These are phyloP conservation scores for Coemansia sp. DNA, from an alignment of 192 early-diverging fungal genomes.

Conservation along the genomic window DNA sequence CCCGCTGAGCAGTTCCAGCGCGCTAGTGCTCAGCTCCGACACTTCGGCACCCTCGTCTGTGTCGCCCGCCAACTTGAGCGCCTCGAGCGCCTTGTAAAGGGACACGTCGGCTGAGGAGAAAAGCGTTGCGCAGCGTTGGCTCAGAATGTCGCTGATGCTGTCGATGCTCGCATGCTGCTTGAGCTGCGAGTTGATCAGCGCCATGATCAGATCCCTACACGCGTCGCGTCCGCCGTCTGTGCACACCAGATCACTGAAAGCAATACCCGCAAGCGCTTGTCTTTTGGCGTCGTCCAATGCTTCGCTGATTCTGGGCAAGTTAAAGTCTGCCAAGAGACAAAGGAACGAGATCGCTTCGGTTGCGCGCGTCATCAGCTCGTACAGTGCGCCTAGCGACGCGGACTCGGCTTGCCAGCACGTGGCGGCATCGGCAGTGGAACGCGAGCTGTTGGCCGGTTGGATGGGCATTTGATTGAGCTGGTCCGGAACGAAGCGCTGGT, in stretches of 20 bases:
- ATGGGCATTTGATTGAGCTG: constrained; percentile 57
- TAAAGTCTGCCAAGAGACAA: constrained; percentile 65
- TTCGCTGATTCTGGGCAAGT: constrained; percentile 59
- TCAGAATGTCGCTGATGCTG: constrained; percentile 64
- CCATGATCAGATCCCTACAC: constrained; percentile 65
- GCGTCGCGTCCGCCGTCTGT: constrained; percentile 58
- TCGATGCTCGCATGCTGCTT: constrained; percentile 58
- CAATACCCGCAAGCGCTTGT: constrained; percentile 52
- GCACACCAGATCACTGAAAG: constrained; percentile 63
- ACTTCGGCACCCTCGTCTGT: constrained; percentile 54
- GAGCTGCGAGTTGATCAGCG: constrained; percentile 65
- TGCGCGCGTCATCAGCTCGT: constrained; percentile 60
- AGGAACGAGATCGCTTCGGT: constrained; percentile 72
- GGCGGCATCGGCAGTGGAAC: constrained; percentile 31
- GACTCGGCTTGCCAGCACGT: constrained; percentile 64
- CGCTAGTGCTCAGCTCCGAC: constrained; percentile 39
- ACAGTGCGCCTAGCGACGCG: constrained; percentile 61
- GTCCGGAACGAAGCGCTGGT: constrained; percentile 57
- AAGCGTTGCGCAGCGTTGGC: constrained; percentile 65
- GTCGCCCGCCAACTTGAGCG: constrained; percentile 56
- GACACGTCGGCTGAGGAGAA: constrained; percentile 67
- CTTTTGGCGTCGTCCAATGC: constrained; percentile 55
- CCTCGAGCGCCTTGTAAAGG: constrained; percentile 67
- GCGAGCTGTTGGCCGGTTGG: constrained; percentile 37
- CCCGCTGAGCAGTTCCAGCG: constrained; percentile 52